Percentiles rank a stretch among this genome's conserved stretches.
Conservation (phyloP, 352 stramenopile genomes). For the Globisporangium splendens region DNA sequence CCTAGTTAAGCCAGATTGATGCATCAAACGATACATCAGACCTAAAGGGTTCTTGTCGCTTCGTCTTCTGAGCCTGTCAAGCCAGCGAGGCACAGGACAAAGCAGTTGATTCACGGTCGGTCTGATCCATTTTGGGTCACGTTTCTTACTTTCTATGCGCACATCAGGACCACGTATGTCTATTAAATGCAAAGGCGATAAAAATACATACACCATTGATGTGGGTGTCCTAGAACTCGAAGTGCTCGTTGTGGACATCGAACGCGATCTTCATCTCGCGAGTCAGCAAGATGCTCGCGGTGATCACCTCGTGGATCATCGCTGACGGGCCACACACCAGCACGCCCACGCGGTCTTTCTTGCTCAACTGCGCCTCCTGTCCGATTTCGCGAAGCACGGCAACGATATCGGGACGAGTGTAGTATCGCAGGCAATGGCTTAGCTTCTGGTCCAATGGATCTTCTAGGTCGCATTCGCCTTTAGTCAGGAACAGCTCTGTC, state of each 20-base stretch:
- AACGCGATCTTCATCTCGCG: slow-evolving; percentile 31
- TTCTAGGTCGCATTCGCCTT: slow-evolving; percentile 23
- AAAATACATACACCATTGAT: too few species aligned
- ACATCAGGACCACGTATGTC: too few species aligned
- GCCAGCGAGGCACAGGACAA: too few species aligned
- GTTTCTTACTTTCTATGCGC: too few species aligned
- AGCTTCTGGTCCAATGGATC: slow-evolving; percentile 22
- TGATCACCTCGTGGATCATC: slow-evolving; percentile 31
- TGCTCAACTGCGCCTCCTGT: slow-evolving; percentile 20
- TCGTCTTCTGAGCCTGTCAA: too few species aligned
- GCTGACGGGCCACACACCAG: slow-evolving; percentile 32
- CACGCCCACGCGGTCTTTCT: slow-evolving; percentile 31
- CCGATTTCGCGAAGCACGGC: slow-evolving; percentile 24
- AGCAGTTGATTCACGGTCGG: too few species aligned
- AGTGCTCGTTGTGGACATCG: slow-evolving; percentile 9
- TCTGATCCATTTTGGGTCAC: too few species aligned
- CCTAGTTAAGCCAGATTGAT: too few species aligned
- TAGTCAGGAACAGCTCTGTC: slow-evolving; percentile 35
- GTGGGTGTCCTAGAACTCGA: too few species aligned
- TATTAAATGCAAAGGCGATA: too few species aligned
- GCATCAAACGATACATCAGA: too few species aligned
- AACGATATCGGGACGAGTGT: slow-evolving; percentile 23
- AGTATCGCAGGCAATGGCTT: slow-evolving; percentile 16
- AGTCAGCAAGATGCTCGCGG: slow-evolving; percentile 17
- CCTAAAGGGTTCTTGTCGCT: too few species aligned